These are phyloP conservation scores for Colletotrichum tofieldiae DNA, from an alignment of 2,329 filamentous ascomycete species.

Conservation along the genomic window DNA sequence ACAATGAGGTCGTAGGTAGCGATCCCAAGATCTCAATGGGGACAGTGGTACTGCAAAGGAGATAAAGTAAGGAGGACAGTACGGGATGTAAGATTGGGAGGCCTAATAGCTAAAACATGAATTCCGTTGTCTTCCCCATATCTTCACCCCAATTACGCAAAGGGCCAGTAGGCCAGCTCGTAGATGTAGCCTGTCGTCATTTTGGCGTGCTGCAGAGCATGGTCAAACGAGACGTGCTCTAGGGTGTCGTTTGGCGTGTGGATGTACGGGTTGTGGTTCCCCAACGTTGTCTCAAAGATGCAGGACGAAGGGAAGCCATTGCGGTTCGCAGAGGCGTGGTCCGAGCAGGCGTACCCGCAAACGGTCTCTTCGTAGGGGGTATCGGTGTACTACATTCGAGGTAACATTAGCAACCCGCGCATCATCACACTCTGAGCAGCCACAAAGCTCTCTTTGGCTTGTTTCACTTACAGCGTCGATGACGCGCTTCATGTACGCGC, in stretches of 20 bases:
- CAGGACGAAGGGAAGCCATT: slow-evolving; percentile 77
- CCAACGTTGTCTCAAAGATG: slow-evolving; percentile 74
- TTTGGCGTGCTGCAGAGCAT: slow-evolving; percentile 76
- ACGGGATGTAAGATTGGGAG: no score
- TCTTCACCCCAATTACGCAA: not conserved
- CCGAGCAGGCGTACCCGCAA: slow-evolving; percentile 75
- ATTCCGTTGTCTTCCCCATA: no score
- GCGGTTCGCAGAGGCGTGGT: slow-evolving; percentile 77
- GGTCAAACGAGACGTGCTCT: slow-evolving; percentile 76
- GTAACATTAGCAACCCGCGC: not conserved
- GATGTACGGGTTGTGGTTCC: slow-evolving; percentile 77
- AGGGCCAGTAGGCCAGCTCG: slow-evolving; percentile 54
- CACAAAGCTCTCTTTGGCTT: not conserved
- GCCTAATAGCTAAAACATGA: no score
- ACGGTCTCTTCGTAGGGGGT: slow-evolving; percentile 63
- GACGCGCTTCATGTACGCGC: slow-evolving; percentile 56
- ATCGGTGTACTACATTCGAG: slow-evolving; percentile 49
- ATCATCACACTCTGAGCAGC: not conserved
- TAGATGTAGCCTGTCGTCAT: slow-evolving; percentile 64
- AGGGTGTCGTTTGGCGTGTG: slow-evolving; percentile 82
- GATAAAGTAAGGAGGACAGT: no score
- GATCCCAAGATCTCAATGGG: no score
- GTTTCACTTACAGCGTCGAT: slow-evolving; percentile 45
- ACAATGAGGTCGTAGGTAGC: no score
- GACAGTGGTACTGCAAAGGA: no score